Conservation (phyloP, 1,284 basidiomycete genomes). For the Mixia osmundae region DNA sequence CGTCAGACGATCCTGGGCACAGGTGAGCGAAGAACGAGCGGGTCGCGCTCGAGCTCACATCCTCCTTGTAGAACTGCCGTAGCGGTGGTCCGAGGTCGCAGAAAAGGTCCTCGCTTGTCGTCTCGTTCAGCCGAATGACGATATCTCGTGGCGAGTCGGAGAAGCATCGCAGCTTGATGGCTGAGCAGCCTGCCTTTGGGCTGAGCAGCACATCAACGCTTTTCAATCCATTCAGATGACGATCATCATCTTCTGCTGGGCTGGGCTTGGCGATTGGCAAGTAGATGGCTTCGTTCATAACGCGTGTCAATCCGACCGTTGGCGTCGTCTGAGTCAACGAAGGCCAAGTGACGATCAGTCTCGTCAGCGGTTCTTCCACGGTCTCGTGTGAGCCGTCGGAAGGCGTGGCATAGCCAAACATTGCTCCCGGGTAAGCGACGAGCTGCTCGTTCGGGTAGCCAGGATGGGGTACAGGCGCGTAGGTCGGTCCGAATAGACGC, state of each 20-base stretch:
- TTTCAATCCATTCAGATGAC: too few species aligned
- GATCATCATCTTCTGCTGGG: too few species aligned
- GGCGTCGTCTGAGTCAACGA: too few species aligned
- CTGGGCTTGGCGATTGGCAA: too few species aligned
- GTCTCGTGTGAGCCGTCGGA: too few species aligned
- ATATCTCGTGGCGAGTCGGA: too few species aligned
- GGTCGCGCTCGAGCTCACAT: slow-evolving; percentile 9
- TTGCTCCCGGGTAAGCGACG: slow-evolving; percentile 5
- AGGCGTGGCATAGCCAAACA: slow-evolving; percentile 3
- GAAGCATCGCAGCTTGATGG: too few species aligned
- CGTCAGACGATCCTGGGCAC: slow-evolving; percentile 13
- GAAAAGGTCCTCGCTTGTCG: slow-evolving; percentile 16
- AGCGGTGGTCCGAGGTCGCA: slow-evolving; percentile 16
- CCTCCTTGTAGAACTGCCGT: slow-evolving; percentile 18
- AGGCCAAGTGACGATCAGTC: too few species aligned
- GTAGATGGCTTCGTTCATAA: too few species aligned
- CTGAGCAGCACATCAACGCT: too few species aligned
- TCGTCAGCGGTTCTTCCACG: background rate
- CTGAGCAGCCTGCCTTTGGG: too few species aligned
- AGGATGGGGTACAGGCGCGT: slow-evolving; percentile 7
- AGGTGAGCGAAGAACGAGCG: background rate
- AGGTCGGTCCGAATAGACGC: slow-evolving; percentile 9
- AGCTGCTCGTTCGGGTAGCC: slow-evolving; percentile 2
- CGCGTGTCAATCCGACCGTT: too few species aligned
- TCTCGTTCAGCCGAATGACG: slow-evolving; percentile 3